These are phyloP conservation scores for Corynascus novoguineensis DNA, from an alignment of 495 filamentous ascomycete genomes.

Conservation along the genomic window DNA sequence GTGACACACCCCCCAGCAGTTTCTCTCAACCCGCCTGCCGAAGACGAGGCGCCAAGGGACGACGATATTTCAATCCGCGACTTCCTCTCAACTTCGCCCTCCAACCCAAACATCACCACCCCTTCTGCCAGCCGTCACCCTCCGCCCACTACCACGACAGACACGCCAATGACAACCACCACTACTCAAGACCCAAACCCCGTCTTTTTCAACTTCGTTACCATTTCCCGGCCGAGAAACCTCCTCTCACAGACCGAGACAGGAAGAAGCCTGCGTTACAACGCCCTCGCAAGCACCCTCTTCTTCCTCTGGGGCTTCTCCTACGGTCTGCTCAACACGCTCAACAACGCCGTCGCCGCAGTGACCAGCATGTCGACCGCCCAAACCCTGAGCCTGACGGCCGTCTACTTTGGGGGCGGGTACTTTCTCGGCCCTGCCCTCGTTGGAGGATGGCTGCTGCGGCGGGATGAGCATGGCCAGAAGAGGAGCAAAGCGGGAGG, in stretches of 20 bases:
- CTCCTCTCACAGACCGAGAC: slow-evolving; percentile 56
- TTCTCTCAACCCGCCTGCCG: neutral
- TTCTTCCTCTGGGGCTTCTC: slow-evolving; percentile 86
- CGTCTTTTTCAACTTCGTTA: slow-evolving; percentile 74
- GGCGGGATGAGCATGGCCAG: slow-evolving; percentile 48
- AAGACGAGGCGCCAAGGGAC: neutral
- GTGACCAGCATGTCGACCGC: slow-evolving; percentile 34
- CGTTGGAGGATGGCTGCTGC: slow-evolving; percentile 59
- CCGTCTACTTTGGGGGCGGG: slow-evolving; percentile 45
- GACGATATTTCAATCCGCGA: slow-evolving; percentile 27
- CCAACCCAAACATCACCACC: neutral
- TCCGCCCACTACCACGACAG: neutral
- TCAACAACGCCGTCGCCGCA: slow-evolving; percentile 12
- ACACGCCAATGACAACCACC: neutral
- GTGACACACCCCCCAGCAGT: neutral
- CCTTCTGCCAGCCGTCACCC: neutral
- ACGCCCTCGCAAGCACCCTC: slow-evolving; percentile 61
- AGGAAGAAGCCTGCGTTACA: slow-evolving; percentile 48
- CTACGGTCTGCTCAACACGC: slow-evolving; percentile 63
- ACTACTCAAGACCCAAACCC: neutral
- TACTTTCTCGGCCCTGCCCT: slow-evolving; percentile 63
- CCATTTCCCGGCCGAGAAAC: slow-evolving; percentile 69
- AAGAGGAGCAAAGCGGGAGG: too few relatives aligned
- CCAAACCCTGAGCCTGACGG: slow-evolving; percentile 31
- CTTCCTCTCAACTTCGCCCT: slow-evolving; percentile 10